phyloP scores from a whole-genome alignment of 106 monocot genomes.

The Dioscorea dumetorum region DNA sequence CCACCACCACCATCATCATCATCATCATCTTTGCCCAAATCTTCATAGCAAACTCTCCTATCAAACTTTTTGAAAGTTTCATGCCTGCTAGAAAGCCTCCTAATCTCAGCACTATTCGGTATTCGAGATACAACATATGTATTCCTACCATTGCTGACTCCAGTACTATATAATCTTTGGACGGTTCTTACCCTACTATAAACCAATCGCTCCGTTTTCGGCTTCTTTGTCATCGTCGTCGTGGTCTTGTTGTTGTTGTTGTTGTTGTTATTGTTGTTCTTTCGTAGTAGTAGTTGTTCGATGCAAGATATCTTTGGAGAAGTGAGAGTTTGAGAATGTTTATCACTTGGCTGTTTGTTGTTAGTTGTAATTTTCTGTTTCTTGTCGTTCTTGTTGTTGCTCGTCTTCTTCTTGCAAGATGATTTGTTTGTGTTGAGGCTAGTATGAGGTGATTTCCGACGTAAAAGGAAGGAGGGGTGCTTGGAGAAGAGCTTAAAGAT shows the following conservation, averaged over 20 bases:
- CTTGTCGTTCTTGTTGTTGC: too few relatives aligned
- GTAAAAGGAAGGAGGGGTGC: too few relatives aligned
- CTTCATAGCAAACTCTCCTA: not conserved
- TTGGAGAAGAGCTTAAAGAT: too few relatives aligned
- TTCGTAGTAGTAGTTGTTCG: not conserved
- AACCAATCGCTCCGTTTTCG: not conserved
- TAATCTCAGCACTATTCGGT: not conserved
- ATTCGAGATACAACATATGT: not conserved
- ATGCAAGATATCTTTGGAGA: not conserved
- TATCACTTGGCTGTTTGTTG: too few relatives aligned
- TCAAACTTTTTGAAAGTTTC: not conserved
- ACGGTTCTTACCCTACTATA: not conserved
- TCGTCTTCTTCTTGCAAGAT: too few relatives aligned
- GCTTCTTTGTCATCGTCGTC: not conserved
- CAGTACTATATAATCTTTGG: not conserved
- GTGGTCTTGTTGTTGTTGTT: not conserved
- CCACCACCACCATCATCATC: slow-evolving; percentile 16
- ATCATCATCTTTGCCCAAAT: slow-evolving; percentile 11
- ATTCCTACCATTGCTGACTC: not conserved
- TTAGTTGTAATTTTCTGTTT: too few relatives aligned
- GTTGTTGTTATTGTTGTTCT: not conserved
- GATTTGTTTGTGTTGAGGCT: not conserved
- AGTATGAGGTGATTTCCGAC: too few relatives aligned
- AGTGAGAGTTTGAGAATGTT: not conserved
- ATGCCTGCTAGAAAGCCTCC: not conserved